These are phyloP conservation scores for Cardamine chenopodiifolia DNA, from an alignment of 345 rosid species.

Conservation along the genomic window DNA sequence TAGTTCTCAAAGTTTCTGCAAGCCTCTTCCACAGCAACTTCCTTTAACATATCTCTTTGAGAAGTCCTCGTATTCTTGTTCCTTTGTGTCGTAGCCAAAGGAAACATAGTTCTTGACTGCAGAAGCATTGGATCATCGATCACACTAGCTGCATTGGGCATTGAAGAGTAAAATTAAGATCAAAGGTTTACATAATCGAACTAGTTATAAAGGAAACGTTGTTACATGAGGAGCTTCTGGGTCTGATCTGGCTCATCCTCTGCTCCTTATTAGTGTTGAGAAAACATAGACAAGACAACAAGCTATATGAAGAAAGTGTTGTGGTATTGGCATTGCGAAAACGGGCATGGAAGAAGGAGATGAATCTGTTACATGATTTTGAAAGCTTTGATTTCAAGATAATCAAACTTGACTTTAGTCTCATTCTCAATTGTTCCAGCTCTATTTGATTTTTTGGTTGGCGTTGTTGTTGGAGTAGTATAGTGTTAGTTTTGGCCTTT, in stretches of 20 bases:
- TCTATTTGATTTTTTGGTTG: neutral
- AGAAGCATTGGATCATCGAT: constrained; percentile 25
- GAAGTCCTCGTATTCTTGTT: constrained; percentile 21
- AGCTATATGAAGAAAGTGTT: neutral
- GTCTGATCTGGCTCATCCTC: constrained; percentile 40
- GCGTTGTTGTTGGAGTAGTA: constrained; percentile 2
- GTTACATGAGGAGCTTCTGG: constrained; percentile 39
- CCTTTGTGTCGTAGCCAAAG: constrained; percentile 52
- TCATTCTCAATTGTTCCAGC: constrained; percentile 31
- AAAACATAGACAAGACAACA: constrained; percentile 35
- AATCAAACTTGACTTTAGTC: constrained; percentile 50
- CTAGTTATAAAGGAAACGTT: neutral
- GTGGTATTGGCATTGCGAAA: constrained; percentile 21
- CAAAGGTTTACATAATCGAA: neutral
- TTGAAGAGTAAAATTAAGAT: neutral
- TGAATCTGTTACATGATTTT: constrained; percentile 49
- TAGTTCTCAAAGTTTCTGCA: constrained; percentile 84
- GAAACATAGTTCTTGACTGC: constrained; percentile 41
- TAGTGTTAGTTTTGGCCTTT: neutral
- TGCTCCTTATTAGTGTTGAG: constrained; percentile 44
- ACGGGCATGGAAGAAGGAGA: constrained; percentile 41
- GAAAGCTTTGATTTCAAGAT: constrained; percentile 60
- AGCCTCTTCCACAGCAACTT: constrained; percentile 61
- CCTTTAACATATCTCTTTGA: constrained; percentile 15
- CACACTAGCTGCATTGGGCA: constrained; percentile 29